Evolutionary conservation across 225 moss, liverwort and hornwort species (phyloP).

Genomic region (Pseudisothecium myosuroides): DNA sequence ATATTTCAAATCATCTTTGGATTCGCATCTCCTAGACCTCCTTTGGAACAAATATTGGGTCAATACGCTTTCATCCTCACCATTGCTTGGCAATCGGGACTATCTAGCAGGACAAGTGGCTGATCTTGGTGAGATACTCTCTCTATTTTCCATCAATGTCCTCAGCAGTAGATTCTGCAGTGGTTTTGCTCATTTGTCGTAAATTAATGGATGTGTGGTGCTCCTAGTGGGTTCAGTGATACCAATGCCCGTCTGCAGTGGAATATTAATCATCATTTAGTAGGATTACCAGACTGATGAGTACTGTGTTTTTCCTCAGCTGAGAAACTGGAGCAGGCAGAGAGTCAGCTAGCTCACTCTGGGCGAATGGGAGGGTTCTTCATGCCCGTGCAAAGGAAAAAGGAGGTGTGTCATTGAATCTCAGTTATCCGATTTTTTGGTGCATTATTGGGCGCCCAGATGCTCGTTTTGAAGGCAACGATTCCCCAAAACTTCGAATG

Average conservation of each 20-base stretch:
- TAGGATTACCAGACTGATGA: background rate
- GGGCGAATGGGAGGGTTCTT: slow-evolving; percentile 94
- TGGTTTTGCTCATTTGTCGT: background rate
- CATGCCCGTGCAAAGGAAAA: slow-evolving; percentile 91
- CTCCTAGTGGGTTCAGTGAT: background rate
- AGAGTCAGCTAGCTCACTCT: slow-evolving; percentile 80
- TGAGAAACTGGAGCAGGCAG: slow-evolving; percentile 99
- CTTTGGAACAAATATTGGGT: slow-evolving; percentile 99
- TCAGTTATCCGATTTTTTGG: background rate
- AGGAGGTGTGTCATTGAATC: slow-evolving; percentile 45
- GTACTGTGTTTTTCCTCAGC: slow-evolving; percentile 30
- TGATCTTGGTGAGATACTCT: slow-evolving; percentile 61
- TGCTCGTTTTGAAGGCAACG: background rate
- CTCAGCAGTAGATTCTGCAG: background rate
- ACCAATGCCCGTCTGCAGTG: background rate
- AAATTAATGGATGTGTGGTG: background rate
- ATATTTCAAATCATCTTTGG: slow-evolving; percentile 89
- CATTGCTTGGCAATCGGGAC: slow-evolving; percentile 88
- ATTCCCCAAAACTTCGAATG: background rate
- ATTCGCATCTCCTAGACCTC: slow-evolving; percentile 81
- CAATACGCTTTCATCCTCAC: slow-evolving; percentile 91
- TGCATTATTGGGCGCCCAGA: background rate
- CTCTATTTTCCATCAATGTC: background rate
- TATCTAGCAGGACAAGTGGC: slow-evolving; percentile 95
- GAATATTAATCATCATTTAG: background rate